Evolutionary conservation across 2,329 filamentous ascomycete genomes (phyloP).

Genomic region (Arachnopeziza araneosa): DNA sequence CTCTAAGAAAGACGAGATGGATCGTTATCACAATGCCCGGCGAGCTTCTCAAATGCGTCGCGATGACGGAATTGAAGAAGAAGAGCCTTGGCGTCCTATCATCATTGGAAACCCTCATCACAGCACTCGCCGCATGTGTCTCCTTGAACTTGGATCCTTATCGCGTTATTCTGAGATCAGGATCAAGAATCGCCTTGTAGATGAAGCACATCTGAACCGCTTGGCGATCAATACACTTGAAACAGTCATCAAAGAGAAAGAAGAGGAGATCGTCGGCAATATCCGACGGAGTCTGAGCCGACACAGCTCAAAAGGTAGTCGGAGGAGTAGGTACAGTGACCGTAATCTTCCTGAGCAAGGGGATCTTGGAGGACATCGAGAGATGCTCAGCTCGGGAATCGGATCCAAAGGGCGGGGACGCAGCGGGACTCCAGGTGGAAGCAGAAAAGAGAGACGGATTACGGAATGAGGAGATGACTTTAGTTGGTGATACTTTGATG

Average conservation of each 20-base stretch:
- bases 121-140: conserved; percentile 62
- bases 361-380: conserved; percentile 19
- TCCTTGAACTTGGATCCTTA: conserved; percentile 63
- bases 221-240: conserved; percentile 21
- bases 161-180: conserved; percentile 70
- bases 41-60: conserved; percentile 40
- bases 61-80: conserved; percentile 24
- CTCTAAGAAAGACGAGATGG: conserved; percentile 50
- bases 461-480: background rate
- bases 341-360: conserved; percentile 13
- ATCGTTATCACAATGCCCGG: conserved; percentile 44
- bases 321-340: conserved; percentile 9
- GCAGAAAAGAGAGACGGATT: background rate
- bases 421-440: background rate
- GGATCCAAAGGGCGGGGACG: background rate
- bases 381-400: background rate
- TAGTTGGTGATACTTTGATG: background rate
- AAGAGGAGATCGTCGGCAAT: conserved; percentile 14
- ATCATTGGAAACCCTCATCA: conserved; percentile 68
- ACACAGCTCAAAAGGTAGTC: conserved; percentile 11
- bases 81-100: conserved; percentile 58
- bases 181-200: conserved; percentile 52
- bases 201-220: conserved; percentile 34
- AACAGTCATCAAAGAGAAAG: conserved; percentile 19
- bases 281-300: conserved; percentile 20